Evolutionary conservation across 1,139 yeast genomes (phyloP).

Genomic region (Kodamaea fungicola): DNA sequence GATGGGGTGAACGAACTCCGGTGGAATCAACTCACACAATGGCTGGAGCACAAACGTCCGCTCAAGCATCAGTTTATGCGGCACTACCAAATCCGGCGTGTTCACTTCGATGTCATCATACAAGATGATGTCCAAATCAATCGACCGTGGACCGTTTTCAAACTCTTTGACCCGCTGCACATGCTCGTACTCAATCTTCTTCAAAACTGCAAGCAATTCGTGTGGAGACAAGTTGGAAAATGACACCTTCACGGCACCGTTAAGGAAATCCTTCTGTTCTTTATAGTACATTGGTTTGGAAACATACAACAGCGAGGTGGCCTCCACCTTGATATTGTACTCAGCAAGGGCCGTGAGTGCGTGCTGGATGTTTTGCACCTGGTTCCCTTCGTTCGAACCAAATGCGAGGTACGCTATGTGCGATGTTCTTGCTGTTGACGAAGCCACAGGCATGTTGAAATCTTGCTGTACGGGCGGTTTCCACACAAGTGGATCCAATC

Average conservation of each 20-base stretch:
- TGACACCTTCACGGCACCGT: conserved; percentile 71
- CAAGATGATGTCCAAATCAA: conserved; percentile 82
- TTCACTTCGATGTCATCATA: conserved; percentile 60
- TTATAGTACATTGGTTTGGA: conserved; percentile 90
- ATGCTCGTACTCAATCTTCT: conserved; percentile 72
- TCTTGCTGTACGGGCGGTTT: neutral
- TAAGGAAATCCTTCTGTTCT: conserved; percentile 79
- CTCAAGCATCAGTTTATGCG: conserved; percentile 85
- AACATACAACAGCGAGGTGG: conserved; percentile 76
- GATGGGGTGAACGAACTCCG: conserved; percentile 69
- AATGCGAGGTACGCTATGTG: conserved; percentile 77
- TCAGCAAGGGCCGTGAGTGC: conserved; percentile 52
- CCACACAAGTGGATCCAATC: conserved; percentile 19
- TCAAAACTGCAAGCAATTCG: conserved; percentile 57
- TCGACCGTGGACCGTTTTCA: conserved; percentile 88
- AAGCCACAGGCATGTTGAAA: conserved; percentile 18
- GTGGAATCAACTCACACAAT: conserved; percentile 70
- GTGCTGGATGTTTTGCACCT: conserved; percentile 54
- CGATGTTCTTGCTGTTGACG: neutral
- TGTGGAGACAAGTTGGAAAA: conserved; percentile 56
- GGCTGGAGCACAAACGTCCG: conserved; percentile 90
- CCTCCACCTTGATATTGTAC: conserved; percentile 44
- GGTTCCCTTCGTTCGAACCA: conserved; percentile 84
- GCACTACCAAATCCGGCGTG: conserved; percentile 61
- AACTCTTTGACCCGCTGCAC: conserved; percentile 71